Evolutionary conservation across 140 eudicot genomes (phyloP).

Genomic region (Oenanthe javanica): DNA sequence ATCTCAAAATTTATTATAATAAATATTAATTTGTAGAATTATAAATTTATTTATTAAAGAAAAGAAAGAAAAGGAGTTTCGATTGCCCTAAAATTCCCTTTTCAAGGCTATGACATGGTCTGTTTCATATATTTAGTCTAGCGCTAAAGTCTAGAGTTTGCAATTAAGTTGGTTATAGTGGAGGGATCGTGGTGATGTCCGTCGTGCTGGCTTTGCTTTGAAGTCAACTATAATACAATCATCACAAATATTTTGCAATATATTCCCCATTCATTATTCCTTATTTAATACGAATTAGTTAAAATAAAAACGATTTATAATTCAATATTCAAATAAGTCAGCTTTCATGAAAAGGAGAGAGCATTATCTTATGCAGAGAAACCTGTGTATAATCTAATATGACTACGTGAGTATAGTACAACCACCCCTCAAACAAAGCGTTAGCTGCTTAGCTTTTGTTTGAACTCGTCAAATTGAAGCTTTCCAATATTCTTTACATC

Average conservation of each 20-base stretch:
- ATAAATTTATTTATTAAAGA: too few species aligned
- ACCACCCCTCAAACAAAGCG: slow-evolving; percentile 1
- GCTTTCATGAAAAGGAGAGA: slow-evolving; percentile 8
- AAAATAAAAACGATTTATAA: too few species aligned
- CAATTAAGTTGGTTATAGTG: background rate
- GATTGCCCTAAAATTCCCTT: background rate
- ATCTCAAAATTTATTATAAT: too few species aligned
- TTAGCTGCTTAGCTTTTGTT: background rate
- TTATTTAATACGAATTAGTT: too few species aligned
- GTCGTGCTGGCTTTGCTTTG: background rate
- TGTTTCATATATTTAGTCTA: background rate
- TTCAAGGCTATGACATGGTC: background rate
- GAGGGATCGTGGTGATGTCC: background rate
- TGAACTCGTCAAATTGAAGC: background rate
- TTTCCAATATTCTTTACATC: background rate
- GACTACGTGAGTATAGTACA: background rate
- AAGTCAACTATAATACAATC: background rate
- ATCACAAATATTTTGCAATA: background rate
- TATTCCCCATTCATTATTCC: background rate
- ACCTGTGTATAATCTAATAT: background rate
- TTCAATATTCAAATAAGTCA: background rate
- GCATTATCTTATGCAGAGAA: slow-evolving; percentile 1
- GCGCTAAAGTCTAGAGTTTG: background rate
- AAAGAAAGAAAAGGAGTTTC: too few species aligned
- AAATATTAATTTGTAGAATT: too few species aligned